phyloP scores from a whole-genome alignment of 2,329 filamentous ascomycete species.

The Neophaeococcomyces aloes region DNA sequence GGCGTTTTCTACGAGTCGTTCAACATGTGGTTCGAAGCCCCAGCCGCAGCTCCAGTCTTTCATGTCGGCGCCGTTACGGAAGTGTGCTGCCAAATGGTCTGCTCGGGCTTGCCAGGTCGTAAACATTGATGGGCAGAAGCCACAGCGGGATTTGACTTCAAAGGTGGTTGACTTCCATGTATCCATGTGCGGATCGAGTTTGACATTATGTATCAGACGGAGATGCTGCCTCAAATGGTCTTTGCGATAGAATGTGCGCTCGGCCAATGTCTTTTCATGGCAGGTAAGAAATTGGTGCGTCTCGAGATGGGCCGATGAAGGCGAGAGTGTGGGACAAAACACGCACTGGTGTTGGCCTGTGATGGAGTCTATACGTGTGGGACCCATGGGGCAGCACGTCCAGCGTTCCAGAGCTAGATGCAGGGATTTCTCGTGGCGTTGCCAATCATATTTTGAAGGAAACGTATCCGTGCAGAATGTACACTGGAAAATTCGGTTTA shows the following conservation, averaged over 20 bases:
- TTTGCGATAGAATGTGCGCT: slow-evolving; percentile 50
- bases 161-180: slow-evolving; percentile 43
- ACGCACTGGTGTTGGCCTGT: slow-evolving; percentile 38
- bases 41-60: slow-evolving; percentile 30
- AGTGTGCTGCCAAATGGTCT: slow-evolving; percentile 33
- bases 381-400: slow-evolving; percentile 51
- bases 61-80: slow-evolving; percentile 30
- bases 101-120: slow-evolving; percentile 26
- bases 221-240: slow-evolving; percentile 49
- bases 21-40: slow-evolving; percentile 29
- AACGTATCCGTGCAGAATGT: slow-evolving; percentile 50
- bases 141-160: slow-evolving; percentile 37
- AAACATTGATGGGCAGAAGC: slow-evolving; percentile 26
- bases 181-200: slow-evolving; percentile 40
- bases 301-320: slow-evolving; percentile 46
- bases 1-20: slow-evolving; percentile 28
- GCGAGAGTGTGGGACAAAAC: slow-evolving; percentile 47
- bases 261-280: slow-evolving; percentile 49
- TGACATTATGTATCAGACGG: slow-evolving; percentile 44
- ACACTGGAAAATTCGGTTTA: slow-evolving; percentile 44
- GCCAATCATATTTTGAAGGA: slow-evolving; percentile 49
- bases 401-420: slow-evolving; percentile 48
- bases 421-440: slow-evolving; percentile 48
- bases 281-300: slow-evolving; percentile 48
- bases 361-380: slow-evolving; percentile 32